Evolutionary conservation across 129 eudicot species (phyloP), one percentile per base, ranked within the genome.

Genomic region (Deinandra increscens): DNA sequence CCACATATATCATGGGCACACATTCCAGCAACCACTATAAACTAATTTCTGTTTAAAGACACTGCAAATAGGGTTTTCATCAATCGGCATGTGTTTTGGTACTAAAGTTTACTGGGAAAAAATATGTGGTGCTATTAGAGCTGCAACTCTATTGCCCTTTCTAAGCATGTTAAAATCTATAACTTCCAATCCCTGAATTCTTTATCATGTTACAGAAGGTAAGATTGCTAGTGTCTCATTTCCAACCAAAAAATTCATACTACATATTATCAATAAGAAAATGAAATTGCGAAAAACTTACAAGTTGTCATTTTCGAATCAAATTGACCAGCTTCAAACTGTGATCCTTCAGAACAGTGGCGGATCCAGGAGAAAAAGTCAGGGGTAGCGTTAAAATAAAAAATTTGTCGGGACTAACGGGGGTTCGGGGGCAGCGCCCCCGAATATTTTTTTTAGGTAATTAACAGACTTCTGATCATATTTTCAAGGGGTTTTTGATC

Each of bases 221-320:
- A 54, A 54, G 36, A 11, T 55, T 23, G 15, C 37, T 20, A 55
- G 15, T 55, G 0, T 55, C 33, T 23, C 37, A 56, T 9, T 5
- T 50, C 12, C 56, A 17, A 49, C 26, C 26, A 5, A 49, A 49
- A 49, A 49, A 49, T 22, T 15, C 56, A 17, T 17, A 50, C 23
- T 11, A 50, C 4, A 50, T 50, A 50, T 50, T 50, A 50, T 22
- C 26, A 49, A 49, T 15, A 29, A 2, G n/a, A 33, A 58, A 22
- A 29, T 1, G 5, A 6, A 26, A 26, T 3, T 26, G 41, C 6
- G 11, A 4, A 58, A 14, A 49, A 64, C 86, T 75, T 75, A 79
- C 87, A 82, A 4, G 50, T 82, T 81, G 38, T 18, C 87, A 82
- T 82, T 42, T 82, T 82, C 2, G 81, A 26, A 33, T 82, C 87